Conservation (phyloP, 176 grass and related monocot species). For the Carex pumila region DNA sequence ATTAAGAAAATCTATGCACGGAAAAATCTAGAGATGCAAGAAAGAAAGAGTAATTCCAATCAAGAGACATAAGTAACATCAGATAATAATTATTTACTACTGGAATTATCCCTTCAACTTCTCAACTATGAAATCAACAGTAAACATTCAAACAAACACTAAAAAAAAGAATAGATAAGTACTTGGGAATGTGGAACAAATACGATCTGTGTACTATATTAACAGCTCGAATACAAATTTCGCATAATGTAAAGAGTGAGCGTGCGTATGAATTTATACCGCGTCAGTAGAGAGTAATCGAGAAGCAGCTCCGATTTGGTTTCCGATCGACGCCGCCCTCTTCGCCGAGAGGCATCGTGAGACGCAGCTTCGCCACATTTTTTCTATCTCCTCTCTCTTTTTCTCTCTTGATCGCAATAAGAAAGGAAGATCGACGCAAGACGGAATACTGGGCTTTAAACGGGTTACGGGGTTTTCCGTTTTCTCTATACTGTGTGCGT, state of each 20-base stretch:
- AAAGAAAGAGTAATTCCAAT: background rate
- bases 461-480: conserved; percentile 5
- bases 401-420: conserved; percentile 6
- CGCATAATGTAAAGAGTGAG: background rate
- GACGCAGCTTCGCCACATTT: conserved; percentile 87
- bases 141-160: background rate
- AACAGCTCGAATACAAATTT: background rate
- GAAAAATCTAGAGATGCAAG: background rate
- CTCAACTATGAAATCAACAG: background rate
- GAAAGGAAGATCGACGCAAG: background rate
- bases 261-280: background rate
- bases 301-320: conserved; percentile 44
- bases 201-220: background rate
- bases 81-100: background rate
- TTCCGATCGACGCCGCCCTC: conserved; percentile 42
- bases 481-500: background rate
- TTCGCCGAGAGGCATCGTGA: conserved; percentile 46
- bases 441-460: conserved; percentile 19
- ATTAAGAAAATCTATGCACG: background rate
- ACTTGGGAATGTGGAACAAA: background rate
- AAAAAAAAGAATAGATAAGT: background rate
- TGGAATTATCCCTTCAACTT: background rate
- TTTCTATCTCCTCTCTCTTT: background rate
- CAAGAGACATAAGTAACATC: background rate
- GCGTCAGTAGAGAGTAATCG: conserved; percentile 26